Evolutionary conservation across 2,329 filamentous ascomycete species (phyloP), one percentile per base, ranked within the genome.

Genomic region (Endoconidiophora polonica): DNA sequence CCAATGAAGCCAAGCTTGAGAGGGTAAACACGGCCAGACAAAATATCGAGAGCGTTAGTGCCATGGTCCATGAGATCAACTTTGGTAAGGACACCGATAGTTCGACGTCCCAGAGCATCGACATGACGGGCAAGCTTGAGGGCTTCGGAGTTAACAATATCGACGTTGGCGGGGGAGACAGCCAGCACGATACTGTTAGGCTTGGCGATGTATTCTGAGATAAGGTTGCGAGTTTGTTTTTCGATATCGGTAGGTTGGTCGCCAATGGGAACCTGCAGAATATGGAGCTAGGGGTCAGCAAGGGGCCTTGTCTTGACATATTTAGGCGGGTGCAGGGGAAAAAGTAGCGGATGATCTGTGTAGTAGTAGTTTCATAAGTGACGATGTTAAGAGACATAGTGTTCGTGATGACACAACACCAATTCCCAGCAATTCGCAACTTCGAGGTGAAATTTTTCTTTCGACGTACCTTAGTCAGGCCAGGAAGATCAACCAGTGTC

Each of bases 1-100:
- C 91, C 91, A 58, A 98, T 96, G 63, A 96, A 98, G 24, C 91
- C 91, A 55, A 98, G 76, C 67, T 96, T 98, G 58, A 98, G 65
- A 6, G 91, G 91, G 64, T 98, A 98, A 2, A 98, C 91, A 23
- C 91, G 81, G 3, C 91, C 91, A 5, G 90, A 93, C n/a, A 98
- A 74, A 58, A 98, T 98, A 61, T 98, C 91, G 58, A 98, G 73
- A 14, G 91, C 91, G 61, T 98, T 96, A 52, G 91, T 98, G 55
- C 91, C 91, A 61, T 98, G 90, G 61, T 98, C 91, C 91, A 98
- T 98, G 52, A 98, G 70, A 63, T 98, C 91, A 56, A 98, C 72
- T 68, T 98, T 98, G 54, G 91, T 96, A 54, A 98, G 73, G 52
- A 98, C 90, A 60, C 91, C 91, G 61, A 98, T 96, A 18, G 91